A percentile compares a stretch with the other conserved stretches of the same genome.
These are phyloP conservation scores for Hypoxylon perforatum DNA, from an alignment of 495 filamentous ascomycete genomes.

Conservation along the genomic window DNA sequence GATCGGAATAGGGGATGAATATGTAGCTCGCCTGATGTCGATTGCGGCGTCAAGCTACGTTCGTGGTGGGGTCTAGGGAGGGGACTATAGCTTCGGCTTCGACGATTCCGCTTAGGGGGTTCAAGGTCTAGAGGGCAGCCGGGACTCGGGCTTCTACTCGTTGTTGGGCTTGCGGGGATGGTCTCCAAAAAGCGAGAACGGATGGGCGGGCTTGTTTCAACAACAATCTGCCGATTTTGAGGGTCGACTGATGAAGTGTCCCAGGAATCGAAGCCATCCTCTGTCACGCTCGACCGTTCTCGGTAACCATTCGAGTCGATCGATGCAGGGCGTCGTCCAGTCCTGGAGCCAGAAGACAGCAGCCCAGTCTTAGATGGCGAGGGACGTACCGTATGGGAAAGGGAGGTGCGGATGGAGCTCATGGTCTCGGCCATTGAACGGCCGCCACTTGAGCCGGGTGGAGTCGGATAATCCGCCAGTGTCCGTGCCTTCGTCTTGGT, in stretches of 20 bases:
- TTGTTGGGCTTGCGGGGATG: slow-evolving; percentile 68
- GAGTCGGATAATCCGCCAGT: slow-evolving; percentile 45
- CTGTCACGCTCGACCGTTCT: slow-evolving; percentile 44
- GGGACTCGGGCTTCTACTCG: slow-evolving; percentile 61
- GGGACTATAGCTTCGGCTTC: slow-evolving; percentile 59
- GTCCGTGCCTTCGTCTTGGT: slow-evolving; percentile 35
- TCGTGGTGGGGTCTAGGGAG: slow-evolving; percentile 46
- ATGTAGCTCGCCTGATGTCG: slow-evolving; percentile 69
- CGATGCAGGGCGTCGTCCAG: slow-evolving; percentile 49
- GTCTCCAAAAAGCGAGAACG: slow-evolving; percentile 64
- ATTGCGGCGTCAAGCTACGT: slow-evolving; percentile 49
- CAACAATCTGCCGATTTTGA: slow-evolving; percentile 65
- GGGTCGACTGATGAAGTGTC: slow-evolving; percentile 72
- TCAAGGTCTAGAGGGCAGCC: slow-evolving; percentile 57
- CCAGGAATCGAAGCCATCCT: slow-evolving; percentile 76
- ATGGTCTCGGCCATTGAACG: slow-evolving; percentile 60
- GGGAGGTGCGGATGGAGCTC: slow-evolving; percentile 63
- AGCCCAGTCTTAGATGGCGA: slow-evolving; percentile 62
- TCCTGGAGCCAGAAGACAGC: slow-evolving; percentile 39
- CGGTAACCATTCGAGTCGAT: slow-evolving; percentile 50
- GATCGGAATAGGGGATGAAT: slow-evolving; percentile 89
- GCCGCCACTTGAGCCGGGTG: slow-evolving; percentile 54
- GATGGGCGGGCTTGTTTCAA: slow-evolving; percentile 58
- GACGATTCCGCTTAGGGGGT: slow-evolving; percentile 50
- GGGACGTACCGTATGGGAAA: slow-evolving; percentile 63